Base-by-base conservation (phyloP, 257 asterid species). In the Rehmannia glutinosa region DNA sequence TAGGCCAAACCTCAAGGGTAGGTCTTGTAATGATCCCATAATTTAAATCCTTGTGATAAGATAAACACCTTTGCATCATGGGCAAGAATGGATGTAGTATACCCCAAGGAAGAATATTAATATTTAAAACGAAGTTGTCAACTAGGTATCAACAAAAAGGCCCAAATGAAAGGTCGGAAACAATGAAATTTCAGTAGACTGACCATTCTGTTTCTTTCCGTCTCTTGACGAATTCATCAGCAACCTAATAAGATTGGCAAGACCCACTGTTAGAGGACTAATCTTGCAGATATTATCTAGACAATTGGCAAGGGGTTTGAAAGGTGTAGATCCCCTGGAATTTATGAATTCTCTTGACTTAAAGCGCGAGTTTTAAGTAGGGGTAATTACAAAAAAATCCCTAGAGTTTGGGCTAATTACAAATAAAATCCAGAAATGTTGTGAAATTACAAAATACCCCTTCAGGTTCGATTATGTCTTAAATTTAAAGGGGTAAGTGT, bases 181-280 rank as follows among this genome's bases (percentile, higher is more conserved):
- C 11, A 42, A 8, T 6, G 8, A 17, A 49, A 49, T 49, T 28
- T 21, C 55, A 20, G 65, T 30, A 32, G 9, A 63, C 87, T 80
- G 33, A 87, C 97, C 97, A 89, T 82, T 93, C 97, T 2, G 99
- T 88, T 86, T 93, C 96, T 77, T 86, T 70, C 24, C 96, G 82
- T 69, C 97, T 86, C 80, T 79, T 86, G 71, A 86, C 77, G 59
- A 93, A 86, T 75, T 93, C 99, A 73, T 88, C 96, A 12, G 87
- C 96, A 63, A 93, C 97, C 97, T 90, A 76, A 52, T 27, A 70
- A 72, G 38, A 71, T 54, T 39, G 65, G 72, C 54, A 75, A 73
- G 53, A 74, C 3, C 53, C 56, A 57, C 60, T 36, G 62, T 75
- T 71, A 84, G 78, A 50, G 39, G 43, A 46, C 49, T 62, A 62